Evolutionary conservation across 805 yeast species (phyloP), one percentile per base, ranked within the genome.

Genomic region (Kluyveromyces starmeri): DNA sequence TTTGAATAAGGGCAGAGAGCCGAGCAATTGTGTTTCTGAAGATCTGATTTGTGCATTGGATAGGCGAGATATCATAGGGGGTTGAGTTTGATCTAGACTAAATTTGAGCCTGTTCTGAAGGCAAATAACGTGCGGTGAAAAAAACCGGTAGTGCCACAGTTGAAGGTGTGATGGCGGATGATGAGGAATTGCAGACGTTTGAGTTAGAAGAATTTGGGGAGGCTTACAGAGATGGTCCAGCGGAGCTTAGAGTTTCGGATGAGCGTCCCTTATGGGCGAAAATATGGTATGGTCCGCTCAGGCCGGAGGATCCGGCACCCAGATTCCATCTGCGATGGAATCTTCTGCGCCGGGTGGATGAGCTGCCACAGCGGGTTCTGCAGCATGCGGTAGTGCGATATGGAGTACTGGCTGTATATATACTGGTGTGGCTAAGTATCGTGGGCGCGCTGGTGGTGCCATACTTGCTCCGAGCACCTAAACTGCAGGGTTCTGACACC

Each of bases 211-310:
- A 26, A 14, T 10, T 26, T 10, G 14, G n/a, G n/a, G 5, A 10
- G 13, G 11, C 7, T 10, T 10, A 23, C 26, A 6, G 26, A 23
- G 26, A 6, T 6, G 26, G 13, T 10, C 6, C 5, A 7, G 7
- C 11, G n/a, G 26, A 23, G n/a, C 12, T 26, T 5, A 26, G 28
- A n/a, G 8, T 10, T 7, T 13, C 12, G 13, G 33, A 30, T 20
- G 22, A 20, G n/a, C 13, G 33, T 13, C 6, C 26, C 13, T 4
- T 30, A 6, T 30, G 24, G 19, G 38, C 44, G n/a, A 47, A 43
- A 14, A 16, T 72, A 1, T 72, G 82, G 78, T 36, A 57, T n/a
- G 84, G 86, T 1, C 84, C 85, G 0, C 46, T 40, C 2, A 43
- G 45, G 2, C 67, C 73, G 1, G 38, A 40, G 13, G 83, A 77